These are phyloP conservation scores for Protomyces pachydermus DNA, from an alignment of 1,139 yeast species.

Conservation along the genomic window DNA sequence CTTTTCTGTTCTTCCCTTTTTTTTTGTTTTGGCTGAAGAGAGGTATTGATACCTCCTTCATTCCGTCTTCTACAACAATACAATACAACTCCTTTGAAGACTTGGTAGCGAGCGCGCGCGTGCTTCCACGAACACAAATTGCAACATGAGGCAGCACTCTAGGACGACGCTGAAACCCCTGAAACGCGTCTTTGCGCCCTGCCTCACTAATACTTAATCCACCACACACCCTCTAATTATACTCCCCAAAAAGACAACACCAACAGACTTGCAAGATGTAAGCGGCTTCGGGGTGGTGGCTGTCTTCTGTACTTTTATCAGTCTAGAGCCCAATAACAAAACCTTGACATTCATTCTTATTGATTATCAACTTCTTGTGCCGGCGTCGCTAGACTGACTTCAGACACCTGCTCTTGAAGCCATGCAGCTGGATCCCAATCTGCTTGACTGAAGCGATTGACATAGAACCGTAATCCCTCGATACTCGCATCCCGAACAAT, in stretches of 20 bases:
- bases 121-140: neutral
- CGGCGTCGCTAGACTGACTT: neutral
- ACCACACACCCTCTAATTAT: no score
- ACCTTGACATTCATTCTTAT: neutral
- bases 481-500: constrained; percentile 64
- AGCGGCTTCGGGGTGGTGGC: no score
- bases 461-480: constrained; percentile 43
- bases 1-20: neutral
- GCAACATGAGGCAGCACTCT: no score
- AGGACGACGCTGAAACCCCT: no score
- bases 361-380: neutral
- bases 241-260: no score
- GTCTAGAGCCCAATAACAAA: neutral
- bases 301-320: neutral
- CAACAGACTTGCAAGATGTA: no score
- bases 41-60: neutral
- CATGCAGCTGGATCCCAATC: constrained; percentile 3
- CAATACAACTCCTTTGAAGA: neutral
- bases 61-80: neutral
- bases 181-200: no score
- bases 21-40: neutral
- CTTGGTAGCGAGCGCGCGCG: neutral
- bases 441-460: constrained; percentile 2
- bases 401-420: neutral
- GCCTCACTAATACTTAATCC: no score